Evolutionary conservation across 2,329 filamentous ascomycete species (phyloP).

Genomic region (Epichloe baconii): DNA sequence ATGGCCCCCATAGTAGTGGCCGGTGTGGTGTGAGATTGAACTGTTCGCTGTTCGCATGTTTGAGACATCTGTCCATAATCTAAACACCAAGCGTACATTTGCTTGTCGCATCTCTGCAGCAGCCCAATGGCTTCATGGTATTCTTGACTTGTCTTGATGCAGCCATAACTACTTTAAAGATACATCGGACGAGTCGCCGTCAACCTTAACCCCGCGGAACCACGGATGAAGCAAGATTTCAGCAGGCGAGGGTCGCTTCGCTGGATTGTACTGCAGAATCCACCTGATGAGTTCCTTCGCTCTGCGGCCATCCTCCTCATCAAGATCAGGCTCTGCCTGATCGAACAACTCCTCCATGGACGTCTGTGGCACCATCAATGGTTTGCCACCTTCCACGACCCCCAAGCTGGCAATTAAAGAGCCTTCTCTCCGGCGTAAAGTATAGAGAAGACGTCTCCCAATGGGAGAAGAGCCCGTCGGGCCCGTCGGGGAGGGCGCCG

Average conservation of each 20-base stretch:
- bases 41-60: too few species aligned
- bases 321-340: conserved; percentile 11
- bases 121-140: too few species aligned
- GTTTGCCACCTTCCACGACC: conserved; percentile 10
- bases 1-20: too few species aligned
- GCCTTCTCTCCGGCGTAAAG: conserved; percentile 13
- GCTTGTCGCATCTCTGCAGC: too few species aligned
- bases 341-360: conserved; percentile 16
- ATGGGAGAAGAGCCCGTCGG: conserved; percentile 9
- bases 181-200: conserved; percentile 19
- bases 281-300: conserved; percentile 16
- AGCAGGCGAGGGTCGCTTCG: conserved; percentile 14
- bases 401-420: conserved; percentile 15
- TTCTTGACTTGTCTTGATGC: too few species aligned
- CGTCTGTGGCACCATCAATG: conserved; percentile 12
- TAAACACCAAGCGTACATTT: too few species aligned
- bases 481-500: conserved; percentile 10
- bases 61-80: too few species aligned
- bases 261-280: conserved; percentile 19
- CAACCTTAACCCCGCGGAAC: conserved; percentile 11
- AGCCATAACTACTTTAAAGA: neutral
- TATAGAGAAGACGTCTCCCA: conserved; percentile 15
- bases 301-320: conserved; percentile 12
- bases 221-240: conserved; percentile 19
- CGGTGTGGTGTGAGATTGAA: too few species aligned